Conservation (phyloP, 2,329 filamentous ascomycete genomes). For the Tolypocladium cylindrosporum region DNA sequence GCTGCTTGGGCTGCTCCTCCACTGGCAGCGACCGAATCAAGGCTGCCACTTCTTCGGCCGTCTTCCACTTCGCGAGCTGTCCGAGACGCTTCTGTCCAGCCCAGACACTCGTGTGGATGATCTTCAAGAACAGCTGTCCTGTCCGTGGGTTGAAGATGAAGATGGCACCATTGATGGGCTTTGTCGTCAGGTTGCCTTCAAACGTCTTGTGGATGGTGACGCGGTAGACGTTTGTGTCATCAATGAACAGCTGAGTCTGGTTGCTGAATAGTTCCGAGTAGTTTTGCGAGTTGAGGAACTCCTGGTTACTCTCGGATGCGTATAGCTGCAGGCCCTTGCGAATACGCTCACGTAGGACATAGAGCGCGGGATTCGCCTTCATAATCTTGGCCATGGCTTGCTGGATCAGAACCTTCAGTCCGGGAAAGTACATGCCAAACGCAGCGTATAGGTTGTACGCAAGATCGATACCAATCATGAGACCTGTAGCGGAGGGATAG, state of each 20-base stretch:
- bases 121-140: slow-evolving; percentile 95
- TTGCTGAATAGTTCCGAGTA: slow-evolving; percentile 99
- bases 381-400: slow-evolving; percentile 99
- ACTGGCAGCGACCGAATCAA: slow-evolving; percentile 91
- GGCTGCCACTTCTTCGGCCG: slow-evolving; percentile 96
- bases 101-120: slow-evolving; percentile 99
- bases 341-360: slow-evolving; percentile 94
- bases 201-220: slow-evolving; percentile 99
- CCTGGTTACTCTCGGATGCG: slow-evolving; percentile 96
- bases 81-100: slow-evolving; percentile 98
- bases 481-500: slow-evolving; percentile 89
- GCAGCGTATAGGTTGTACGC: slow-evolving; percentile 98
- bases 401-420: slow-evolving; percentile 87
- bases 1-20: slow-evolving; percentile 96
- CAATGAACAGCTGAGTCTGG: slow-evolving; percentile 96
- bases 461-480: slow-evolving; percentile 96
- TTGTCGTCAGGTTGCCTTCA: slow-evolving; percentile 96
- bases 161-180: slow-evolving; percentile 98
- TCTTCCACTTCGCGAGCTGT: slow-evolving; percentile 98
- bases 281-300: slow-evolving; percentile 98
- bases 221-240: slow-evolving; percentile 98
- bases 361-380: slow-evolving; percentile 96
- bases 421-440: slow-evolving; percentile 97
- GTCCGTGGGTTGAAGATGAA: slow-evolving; percentile 99
- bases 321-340: slow-evolving; percentile 96